Conservation (phyloP, 2,329 filamentous ascomycete genomes). For the Monilinia vaccinii-corymbosi region DNA sequence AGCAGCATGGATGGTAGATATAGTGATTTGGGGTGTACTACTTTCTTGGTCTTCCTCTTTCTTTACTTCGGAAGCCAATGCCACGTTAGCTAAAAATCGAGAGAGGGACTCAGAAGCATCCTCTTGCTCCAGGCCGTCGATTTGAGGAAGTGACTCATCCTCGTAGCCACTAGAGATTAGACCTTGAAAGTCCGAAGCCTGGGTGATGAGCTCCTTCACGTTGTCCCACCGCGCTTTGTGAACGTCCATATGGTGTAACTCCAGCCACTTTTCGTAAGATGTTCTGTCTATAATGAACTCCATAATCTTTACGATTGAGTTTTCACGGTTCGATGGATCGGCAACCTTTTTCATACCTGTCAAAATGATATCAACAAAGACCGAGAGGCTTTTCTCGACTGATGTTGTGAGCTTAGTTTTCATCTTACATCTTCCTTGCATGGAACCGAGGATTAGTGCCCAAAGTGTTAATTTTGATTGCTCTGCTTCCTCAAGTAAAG, state of each 20-base stretch:
- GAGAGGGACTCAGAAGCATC: slow-evolving; percentile 57
- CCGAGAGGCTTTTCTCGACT: slow-evolving; percentile 46
- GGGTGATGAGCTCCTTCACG: slow-evolving; percentile 74
- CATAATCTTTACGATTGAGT: slow-evolving; percentile 32
- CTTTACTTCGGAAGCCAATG: slow-evolving; percentile 72
- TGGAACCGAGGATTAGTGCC: slow-evolving; percentile 55
- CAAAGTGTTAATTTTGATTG: slow-evolving; percentile 61
- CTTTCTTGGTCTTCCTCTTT: slow-evolving; percentile 49
- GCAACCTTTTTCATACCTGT: slow-evolving; percentile 45
- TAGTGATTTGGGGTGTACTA: slow-evolving; percentile 61
- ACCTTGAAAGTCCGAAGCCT: slow-evolving; percentile 61
- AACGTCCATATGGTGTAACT: slow-evolving; percentile 62
- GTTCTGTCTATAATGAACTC: slow-evolving; percentile 54
- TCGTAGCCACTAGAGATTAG: slow-evolving; percentile 29
- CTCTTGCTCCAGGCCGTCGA: slow-evolving; percentile 63
- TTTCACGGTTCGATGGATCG: slow-evolving; percentile 12
- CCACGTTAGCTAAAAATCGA: slow-evolving; percentile 81
- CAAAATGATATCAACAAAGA: slow-evolving; percentile 51
- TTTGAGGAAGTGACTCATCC: slow-evolving; percentile 51
- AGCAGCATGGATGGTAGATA: slow-evolving; percentile 92
- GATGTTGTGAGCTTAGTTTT: slow-evolving; percentile 46
- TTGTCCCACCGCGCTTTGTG: slow-evolving; percentile 78
- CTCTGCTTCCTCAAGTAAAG: slow-evolving; percentile 69
- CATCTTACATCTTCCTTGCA: slow-evolving; percentile 41
- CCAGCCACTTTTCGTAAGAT: slow-evolving; percentile 64